phyloP scores from a whole-genome alignment of 73 alveolate species.

The Tetrahymena malaccensis region DNA sequence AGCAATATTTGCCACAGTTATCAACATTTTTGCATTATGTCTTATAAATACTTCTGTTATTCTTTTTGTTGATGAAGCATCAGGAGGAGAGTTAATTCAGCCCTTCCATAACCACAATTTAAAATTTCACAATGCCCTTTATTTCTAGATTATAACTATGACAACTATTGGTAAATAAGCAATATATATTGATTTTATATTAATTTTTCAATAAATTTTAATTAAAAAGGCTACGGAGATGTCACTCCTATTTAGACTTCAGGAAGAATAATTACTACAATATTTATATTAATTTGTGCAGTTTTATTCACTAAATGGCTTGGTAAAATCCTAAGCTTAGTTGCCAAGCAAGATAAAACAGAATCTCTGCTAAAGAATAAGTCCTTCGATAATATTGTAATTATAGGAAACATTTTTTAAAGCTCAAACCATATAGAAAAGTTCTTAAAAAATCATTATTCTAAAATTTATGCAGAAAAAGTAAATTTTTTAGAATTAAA shows the following conservation, averaged over 20 bases:
- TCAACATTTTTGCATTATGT: background rate
- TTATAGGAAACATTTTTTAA: background rate
- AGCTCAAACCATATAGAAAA: background rate
- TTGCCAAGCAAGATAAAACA: background rate
- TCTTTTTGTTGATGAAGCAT: background rate
- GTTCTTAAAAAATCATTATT: background rate
- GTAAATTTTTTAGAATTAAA: background rate
- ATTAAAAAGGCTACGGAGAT: background rate
- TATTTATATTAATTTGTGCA: background rate
- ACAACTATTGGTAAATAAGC: background rate
- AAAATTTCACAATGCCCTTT: background rate
- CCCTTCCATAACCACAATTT: background rate
- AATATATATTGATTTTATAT: background rate
- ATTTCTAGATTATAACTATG: background rate
- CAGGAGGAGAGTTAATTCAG: background rate
- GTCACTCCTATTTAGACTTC: background rate
- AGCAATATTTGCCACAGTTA: background rate
- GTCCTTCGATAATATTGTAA: background rate
- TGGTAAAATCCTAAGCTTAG: background rate
- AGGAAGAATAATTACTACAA: background rate
- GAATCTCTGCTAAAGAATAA: background rate
- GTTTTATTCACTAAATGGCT: background rate
- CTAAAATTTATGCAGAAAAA: background rate
- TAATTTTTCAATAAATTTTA: background rate
- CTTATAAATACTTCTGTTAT: background rate